Evolutionary conservation across 2,329 filamentous ascomycete genomes (phyloP), one percentile per base, ranked within the genome.

Genomic region (Botrytis pseudocinerea): DNA sequence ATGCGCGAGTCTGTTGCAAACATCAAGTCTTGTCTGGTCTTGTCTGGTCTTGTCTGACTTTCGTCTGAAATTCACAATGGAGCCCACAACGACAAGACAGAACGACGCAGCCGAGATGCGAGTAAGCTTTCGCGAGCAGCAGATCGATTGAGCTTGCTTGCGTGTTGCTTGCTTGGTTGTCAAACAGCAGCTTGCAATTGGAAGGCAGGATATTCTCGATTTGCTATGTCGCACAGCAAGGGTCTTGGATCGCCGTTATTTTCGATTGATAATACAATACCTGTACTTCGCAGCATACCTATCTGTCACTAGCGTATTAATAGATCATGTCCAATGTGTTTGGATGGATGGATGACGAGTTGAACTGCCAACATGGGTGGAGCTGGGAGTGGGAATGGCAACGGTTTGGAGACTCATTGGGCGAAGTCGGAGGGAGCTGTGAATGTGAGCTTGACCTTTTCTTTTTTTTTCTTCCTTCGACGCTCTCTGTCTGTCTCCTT

Each of bases 211-310:
- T 32, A 32, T 63, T 44, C 25, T 62, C 60, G 60, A 40, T 62
- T 62, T 42, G 60, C n/a, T 62, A 25, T 40, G 35, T n/a, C 25
- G 60, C 38, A n/a, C 60, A 62, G 60, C 60, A 62, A 40, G 60
- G 60, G 38, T 62, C 25, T 62, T 62, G 60, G 35, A 62, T 62
- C 60, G 38, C 35, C 38, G 60, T 57, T 57, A 28, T 18, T 57
- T 18, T 28, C 18, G 51, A 57, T 57, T 57, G n/a, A n/a, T 28
- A 28, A 57, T 28, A 57, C 14, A 44, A 44, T 44, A 16, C 7
- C 10, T 16, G 2, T 4, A 44, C 51, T 57, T 18, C n/a, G 48
- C 0, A n/a, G 48, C 25, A 54, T n/a, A 3, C 48, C n/a, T 35
- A 38, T 38, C 38, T 8, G 38, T 7, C 7, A 38, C 35, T n/a